Base-by-base conservation (phyloP, 257 asterid genomes). In the Verbascum thapsus region DNA sequence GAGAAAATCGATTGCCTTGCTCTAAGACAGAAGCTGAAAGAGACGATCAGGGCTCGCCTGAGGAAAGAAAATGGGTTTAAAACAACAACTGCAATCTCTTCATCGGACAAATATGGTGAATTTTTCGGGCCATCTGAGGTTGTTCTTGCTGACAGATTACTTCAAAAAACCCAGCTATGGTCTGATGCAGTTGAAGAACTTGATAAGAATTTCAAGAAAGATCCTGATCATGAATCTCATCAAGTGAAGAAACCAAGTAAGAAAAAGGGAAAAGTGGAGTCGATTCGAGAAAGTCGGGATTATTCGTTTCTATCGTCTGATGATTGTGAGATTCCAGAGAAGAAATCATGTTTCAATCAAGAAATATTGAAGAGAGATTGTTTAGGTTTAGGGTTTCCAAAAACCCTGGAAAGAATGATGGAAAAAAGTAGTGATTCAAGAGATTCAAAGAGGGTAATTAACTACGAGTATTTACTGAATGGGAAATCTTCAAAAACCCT, bases 91-190 rank as follows among this genome's bases (percentile, higher is more conserved):
- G 37, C n/a, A n/a, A n/a, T n/a, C n/a, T n/a, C n/a, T n/a, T n/a
- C n/a, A n/a, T n/a, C 53, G 7, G 41, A 39, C 13, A 37, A 43
- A 30, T 15, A 26, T 5, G 66, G 66, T 3, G 10, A n/a, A 13
- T 44, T 60, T 44, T 60, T 60, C 37, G 66, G 66, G 32, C 55
- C 32, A 8, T 60, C 66, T 0, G 66, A 60, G 32, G 23, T 19
- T 5, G 8, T 42, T 2, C 1, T 60, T 0, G 13, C 54, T 8
- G 54, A 30, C 54, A 23, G 40, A 11, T 54, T 45, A 3, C 5
- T 23, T 22, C 17, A 51, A 51, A 17, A 51, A 51, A 3, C 8
- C 37, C 10, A 10, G 17, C 3, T 12, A 1, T 51, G 38, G 57
- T 51, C 38, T 3, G 38, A n/a, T n/a, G n/a, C n/a, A n/a, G n/a